Conservation (phyloP, 176 grass and related monocot genomes). For the Melocanna baccifera region DNA sequence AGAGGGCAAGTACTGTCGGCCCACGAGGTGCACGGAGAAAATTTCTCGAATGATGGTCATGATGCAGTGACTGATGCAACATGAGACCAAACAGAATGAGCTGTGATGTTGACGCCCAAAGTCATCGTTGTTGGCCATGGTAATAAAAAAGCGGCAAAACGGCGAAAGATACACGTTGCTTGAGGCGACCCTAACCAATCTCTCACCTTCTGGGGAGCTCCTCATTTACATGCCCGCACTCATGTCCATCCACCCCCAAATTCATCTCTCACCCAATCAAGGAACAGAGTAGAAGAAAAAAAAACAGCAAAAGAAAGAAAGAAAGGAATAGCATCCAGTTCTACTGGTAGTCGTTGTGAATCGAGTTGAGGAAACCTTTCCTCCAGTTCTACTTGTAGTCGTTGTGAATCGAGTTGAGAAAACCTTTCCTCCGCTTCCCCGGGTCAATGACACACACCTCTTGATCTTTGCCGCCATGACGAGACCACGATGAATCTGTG, state of each 20-base stretch:
- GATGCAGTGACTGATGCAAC: slow-evolving; percentile 68
- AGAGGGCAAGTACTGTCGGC: slow-evolving; percentile 4
- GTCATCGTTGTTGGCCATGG: slow-evolving; percentile 27
- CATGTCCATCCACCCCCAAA: slow-evolving; percentile 21
- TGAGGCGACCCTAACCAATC: slow-evolving; percentile 38
- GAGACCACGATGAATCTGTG: background rate
- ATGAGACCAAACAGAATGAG: slow-evolving; percentile 84
- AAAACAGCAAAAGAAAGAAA: background rate
- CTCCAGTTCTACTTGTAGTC: background rate
- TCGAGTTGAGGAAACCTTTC: background rate
- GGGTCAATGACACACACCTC: background rate
- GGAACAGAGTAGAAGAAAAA: background rate
- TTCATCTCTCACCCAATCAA: slow-evolving; percentile 47
- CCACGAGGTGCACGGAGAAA: slow-evolving; percentile 1
- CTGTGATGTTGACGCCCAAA: slow-evolving; percentile 43
- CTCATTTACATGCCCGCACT: slow-evolving; percentile 34
- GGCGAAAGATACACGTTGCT: slow-evolving; percentile 5
- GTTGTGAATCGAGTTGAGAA: background rate
- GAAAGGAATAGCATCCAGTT: slow-evolving; percentile 27
- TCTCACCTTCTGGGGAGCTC: slow-evolving; percentile 32
- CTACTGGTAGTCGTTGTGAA: background rate
- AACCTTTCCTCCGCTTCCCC: background rate
- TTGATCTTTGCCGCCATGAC: slow-evolving; percentile 3
- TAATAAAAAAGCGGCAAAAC: slow-evolving; percentile 17
- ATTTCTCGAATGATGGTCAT: background rate